phyloP scores from a whole-genome alignment of 345 rosid species.

The sweet orange (Citrus sinensis) region DNA sequence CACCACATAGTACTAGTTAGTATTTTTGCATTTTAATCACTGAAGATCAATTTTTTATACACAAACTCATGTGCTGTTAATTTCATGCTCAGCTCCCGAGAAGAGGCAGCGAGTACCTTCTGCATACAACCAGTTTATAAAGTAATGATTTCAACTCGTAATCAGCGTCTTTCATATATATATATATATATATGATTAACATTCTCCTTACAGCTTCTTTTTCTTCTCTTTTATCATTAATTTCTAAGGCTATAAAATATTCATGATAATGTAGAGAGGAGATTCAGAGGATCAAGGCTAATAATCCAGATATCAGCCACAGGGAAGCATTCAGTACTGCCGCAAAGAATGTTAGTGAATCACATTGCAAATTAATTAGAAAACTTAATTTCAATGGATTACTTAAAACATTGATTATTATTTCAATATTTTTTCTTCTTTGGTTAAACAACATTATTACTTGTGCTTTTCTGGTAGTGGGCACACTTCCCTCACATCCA shows the following conservation, averaged over 20 bases:
- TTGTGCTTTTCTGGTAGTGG: slow-evolving; percentile 46
- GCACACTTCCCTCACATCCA: slow-evolving; percentile 96
- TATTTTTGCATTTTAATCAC: neutral
- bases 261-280: slow-evolving; percentile 61
- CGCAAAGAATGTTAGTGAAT: slow-evolving; percentile 79
- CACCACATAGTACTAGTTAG: neutral
- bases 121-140: slow-evolving; percentile 97
- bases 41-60: neutral
- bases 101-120: slow-evolving; percentile 98
- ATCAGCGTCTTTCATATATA: neutral
- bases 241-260: neutral
- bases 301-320: slow-evolving; percentile 91
- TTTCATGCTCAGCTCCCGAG: slow-evolving; percentile 74
- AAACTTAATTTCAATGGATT: neutral
- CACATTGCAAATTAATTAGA: neutral
- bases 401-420: neutral
- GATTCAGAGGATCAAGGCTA: slow-evolving; percentile 98
- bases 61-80: neutral
- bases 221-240: neutral
- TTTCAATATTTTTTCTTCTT: neutral
- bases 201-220: neutral
- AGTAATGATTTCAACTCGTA: slow-evolving; percentile 36
- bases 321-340: slow-evolving; percentile 99
- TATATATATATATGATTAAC: neutral
- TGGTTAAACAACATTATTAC: neutral